Evolutionary conservation across 2,329 filamentous ascomycete genomes (phyloP).

Genomic region (Cordyceps farinosa): DNA sequence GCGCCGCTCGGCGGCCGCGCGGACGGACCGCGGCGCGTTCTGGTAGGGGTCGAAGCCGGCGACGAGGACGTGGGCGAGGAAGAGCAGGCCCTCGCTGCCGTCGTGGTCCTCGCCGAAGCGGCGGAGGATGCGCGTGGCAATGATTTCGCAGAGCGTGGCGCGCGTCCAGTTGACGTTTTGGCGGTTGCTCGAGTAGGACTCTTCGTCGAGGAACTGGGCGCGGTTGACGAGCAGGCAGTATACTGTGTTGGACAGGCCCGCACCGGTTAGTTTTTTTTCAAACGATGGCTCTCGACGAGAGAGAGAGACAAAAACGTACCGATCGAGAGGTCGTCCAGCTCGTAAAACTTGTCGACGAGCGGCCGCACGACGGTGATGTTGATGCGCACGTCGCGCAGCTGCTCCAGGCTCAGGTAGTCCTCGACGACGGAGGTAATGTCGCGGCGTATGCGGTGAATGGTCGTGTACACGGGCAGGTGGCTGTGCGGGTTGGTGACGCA

Average conservation of each 20-base stretch:
- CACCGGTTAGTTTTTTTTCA: background rate
- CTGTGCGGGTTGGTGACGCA: constrained; percentile 57
- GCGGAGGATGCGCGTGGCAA: constrained; percentile 73
- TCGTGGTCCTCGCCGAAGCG: constrained; percentile 76
- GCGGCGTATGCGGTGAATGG: constrained; percentile 67
- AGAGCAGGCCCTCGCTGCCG: constrained; percentile 65
- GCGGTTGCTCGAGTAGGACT: constrained; percentile 69
- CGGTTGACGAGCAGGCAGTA: constrained; percentile 83
- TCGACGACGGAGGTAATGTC: constrained; percentile 62
- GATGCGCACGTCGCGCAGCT: constrained; percentile 76
- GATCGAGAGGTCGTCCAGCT: constrained; percentile 74
- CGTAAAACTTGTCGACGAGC: constrained; percentile 78
- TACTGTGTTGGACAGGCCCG: constrained; percentile 41
- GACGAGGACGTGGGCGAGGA: constrained; percentile 75
- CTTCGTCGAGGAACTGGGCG: constrained; percentile 74
- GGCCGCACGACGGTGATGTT: constrained; percentile 77
- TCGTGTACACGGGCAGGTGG: constrained; percentile 69
- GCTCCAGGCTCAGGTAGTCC: constrained; percentile 64
- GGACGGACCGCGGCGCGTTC: constrained; percentile 67
- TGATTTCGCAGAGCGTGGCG: constrained; percentile 74
- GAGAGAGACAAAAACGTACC: constrained; percentile 40
- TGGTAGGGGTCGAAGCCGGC: constrained; percentile 84
- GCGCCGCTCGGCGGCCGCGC: constrained; percentile 52
- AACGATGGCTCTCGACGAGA: too few species aligned
- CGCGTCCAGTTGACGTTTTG: constrained; percentile 78